A percentile compares a stretch with the other conserved stretches of the same genome.
Conservation (phyloP, 768 basidiomycete species). For the Pisolithus sp. region DNA sequence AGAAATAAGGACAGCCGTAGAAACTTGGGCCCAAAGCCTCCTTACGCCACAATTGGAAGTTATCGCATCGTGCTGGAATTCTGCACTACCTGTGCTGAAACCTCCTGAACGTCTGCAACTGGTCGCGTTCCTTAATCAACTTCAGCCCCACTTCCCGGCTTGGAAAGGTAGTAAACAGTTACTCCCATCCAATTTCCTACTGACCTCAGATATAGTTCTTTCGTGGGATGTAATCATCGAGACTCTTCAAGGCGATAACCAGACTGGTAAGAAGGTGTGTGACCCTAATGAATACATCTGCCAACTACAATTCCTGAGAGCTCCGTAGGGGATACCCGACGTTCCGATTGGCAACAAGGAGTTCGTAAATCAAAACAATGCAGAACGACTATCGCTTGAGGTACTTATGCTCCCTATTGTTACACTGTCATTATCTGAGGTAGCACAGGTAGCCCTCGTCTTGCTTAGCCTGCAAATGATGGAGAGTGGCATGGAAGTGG, state of each 20-base stretch:
- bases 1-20: conserved; percentile 55
- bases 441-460: conserved; percentile 45
- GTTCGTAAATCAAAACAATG: conserved; percentile 4
- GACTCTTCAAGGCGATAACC: conserved; percentile 48
- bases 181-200: background rate
- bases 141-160: conserved; percentile 58
- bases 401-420: background rate
- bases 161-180: conserved; percentile 51
- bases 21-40: conserved; percentile 53
- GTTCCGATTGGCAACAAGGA: conserved; percentile 4
- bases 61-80: conserved; percentile 64
- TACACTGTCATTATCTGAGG: background rate
- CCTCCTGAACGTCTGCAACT: conserved; percentile 52
- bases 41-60: conserved; percentile 60
- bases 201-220: conserved; percentile 38
- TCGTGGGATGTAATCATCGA: conserved; percentile 61
- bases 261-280: conserved; percentile 29
- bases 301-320: too few relatives aligned
- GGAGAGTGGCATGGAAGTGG: conserved; percentile 52
- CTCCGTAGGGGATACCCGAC: too few relatives aligned
- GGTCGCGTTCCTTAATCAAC: conserved; percentile 56
- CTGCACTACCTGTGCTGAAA: conserved; percentile 49
- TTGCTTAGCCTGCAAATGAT: conserved; percentile 61
- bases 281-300: too few relatives aligned
- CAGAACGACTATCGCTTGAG: conserved; percentile 32